Evolutionary conservation across 371 early-diverging fungal species (phyloP).

Genomic region (Dentiscutata heterogama): DNA sequence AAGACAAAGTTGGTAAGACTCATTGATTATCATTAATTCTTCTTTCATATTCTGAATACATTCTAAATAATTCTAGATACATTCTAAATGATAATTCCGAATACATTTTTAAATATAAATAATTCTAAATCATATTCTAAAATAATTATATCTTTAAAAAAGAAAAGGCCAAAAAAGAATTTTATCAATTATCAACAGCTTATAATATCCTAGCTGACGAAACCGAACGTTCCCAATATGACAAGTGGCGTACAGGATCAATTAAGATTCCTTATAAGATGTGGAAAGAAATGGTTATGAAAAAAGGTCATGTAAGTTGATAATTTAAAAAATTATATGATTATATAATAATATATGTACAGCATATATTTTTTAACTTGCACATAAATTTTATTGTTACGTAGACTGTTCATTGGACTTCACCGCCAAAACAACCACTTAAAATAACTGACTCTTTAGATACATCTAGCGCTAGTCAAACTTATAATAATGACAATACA

Average conservation of each 20-base stretch:
- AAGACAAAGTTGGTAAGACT: not conserved
- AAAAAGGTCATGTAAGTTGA: conserved; percentile 23
- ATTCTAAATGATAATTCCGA: too few species aligned
- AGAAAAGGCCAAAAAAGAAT: conserved; percentile 9
- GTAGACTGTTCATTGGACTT: conserved; percentile 39
- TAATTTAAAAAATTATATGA: not conserved
- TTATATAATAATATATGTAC: not conserved
- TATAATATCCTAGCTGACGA: conserved; percentile 24
- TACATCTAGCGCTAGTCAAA: not conserved
- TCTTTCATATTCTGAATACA: not conserved
- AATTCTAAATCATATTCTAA: too few species aligned
- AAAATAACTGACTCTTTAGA: not conserved
- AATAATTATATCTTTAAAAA: too few species aligned
- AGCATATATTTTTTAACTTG: not conserved
- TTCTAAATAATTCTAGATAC: too few species aligned
- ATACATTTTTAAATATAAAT: not conserved
- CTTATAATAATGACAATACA: not conserved
- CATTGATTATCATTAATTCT: not conserved
- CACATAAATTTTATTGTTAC: not conserved
- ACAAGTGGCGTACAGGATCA: conserved; percentile 24
- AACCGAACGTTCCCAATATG: conserved; percentile 10
- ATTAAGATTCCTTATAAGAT: conserved; percentile 20
- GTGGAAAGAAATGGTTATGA: conserved; percentile 22
- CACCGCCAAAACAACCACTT: conserved; percentile 15
- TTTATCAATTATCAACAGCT: conserved; percentile 18